A percentile compares a stretch with the other conserved stretches of the same genome.
Evolutionary conservation across 768 basidiomycete genomes (phyloP).

Genomic region (Postia placenta): DNA sequence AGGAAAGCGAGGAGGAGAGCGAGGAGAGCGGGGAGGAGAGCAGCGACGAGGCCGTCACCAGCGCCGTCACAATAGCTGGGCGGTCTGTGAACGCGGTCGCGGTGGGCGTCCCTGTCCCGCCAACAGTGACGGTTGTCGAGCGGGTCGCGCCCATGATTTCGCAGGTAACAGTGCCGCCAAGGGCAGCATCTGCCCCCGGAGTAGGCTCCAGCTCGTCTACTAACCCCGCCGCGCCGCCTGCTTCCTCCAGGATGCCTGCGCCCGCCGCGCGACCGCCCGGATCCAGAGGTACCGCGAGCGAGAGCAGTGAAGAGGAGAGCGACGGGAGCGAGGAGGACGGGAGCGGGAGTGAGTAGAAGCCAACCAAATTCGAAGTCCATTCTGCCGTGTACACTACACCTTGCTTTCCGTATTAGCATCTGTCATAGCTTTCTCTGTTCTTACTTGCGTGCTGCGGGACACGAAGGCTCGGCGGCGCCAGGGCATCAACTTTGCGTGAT

Average conservation of each 20-base stretch:
- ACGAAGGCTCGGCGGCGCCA: no score
- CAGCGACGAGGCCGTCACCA: background rate
- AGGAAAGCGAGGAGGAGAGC: background rate
- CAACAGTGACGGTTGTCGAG: no score
- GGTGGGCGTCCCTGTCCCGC: background rate
- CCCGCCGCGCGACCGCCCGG: background rate
- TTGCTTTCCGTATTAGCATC: no score
- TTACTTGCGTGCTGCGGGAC: no score
- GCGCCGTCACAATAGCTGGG: background rate
- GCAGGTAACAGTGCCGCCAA: no score
- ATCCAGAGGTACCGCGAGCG: background rate
- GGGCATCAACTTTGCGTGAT: no score
- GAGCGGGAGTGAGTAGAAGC: constrained; percentile 8
- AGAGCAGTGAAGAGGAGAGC: constrained; percentile 16
- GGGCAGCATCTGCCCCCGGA: no score
- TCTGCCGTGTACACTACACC: no score
- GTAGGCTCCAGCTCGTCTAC: no score
- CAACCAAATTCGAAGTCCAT: no score
- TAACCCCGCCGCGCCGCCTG: background rate
- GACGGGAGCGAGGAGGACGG: background rate
- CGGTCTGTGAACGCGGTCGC: background rate
- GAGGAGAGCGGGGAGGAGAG: background rate
- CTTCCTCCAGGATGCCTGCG: background rate
- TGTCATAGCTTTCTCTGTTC: no score
- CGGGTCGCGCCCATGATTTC: no score